A percentile compares a stretch with the other conserved stretches of the same genome.
These are phyloP conservation scores for Ceratocystis lukuohia DNA, from an alignment of 2,329 filamentous ascomycete genomes.

Conservation along the genomic window DNA sequence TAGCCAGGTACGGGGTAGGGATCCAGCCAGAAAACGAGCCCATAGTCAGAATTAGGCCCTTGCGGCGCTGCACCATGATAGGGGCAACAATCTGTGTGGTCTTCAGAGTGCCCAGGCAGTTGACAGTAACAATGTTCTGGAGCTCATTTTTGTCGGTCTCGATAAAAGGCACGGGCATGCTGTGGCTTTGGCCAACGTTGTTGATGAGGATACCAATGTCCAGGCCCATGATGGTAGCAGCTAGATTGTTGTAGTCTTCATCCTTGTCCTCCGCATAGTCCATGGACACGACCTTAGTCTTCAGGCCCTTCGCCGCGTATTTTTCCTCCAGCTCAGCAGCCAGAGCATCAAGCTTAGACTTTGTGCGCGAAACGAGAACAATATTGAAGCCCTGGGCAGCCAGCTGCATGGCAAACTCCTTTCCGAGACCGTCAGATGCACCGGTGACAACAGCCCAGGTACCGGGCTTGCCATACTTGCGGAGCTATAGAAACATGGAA, in stretches of 20 bases:
- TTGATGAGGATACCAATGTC: conserved; percentile 86
- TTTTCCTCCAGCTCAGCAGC: conserved; percentile 61
- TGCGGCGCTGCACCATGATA: conserved; percentile 69
- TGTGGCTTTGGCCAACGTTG: conserved; percentile 92
- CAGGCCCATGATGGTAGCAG: conserved; percentile 53
- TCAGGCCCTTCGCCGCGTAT: conserved; percentile 45
- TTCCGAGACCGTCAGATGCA: conserved; percentile 90
- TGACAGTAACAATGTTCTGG: conserved; percentile 83
- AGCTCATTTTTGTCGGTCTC: conserved; percentile 70
- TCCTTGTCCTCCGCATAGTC: conserved; percentile 75
- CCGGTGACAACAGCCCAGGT: conserved; percentile 92
- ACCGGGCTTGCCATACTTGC: conserved; percentile 78
- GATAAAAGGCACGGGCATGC: conserved; percentile 78
- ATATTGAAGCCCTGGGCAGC: conserved; percentile 89
- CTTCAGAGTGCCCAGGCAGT: conserved; percentile 80
- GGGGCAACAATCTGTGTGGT: conserved; percentile 77
- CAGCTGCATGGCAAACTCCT: conserved; percentile 86
- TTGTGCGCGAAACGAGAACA: conserved; percentile 87
- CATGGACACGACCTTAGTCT: conserved; percentile 75
- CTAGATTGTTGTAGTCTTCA: conserved; percentile 63
- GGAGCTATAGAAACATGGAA: conserved; percentile 44
- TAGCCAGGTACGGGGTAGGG: conserved; percentile 82
- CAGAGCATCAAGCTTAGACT: conserved; percentile 72
- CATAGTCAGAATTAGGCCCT: conserved; percentile 89
- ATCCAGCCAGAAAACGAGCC: conserved; percentile 89